A percentile compares a stretch with the other conserved stretches of the same genome.
These are phyloP conservation scores for Quercus engelmannii DNA, from an alignment of 306 rosid genomes.

Conservation along the genomic window DNA sequence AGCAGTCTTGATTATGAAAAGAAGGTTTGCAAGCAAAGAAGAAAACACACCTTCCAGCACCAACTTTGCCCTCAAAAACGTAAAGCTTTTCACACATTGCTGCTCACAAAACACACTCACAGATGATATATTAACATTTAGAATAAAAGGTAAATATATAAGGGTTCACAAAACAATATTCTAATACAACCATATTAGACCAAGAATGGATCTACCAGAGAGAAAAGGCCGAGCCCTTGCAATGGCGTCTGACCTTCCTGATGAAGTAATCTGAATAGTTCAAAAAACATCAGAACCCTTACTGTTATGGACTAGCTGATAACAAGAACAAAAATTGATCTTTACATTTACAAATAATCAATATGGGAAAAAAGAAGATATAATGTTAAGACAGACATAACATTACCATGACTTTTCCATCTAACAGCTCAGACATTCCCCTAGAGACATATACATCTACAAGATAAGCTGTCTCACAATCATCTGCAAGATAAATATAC, in stretches of 20 bases:
- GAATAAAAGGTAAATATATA: not conserved
- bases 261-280: conserved; percentile 54
- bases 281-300: conserved; percentile 26
- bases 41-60: conserved; percentile 73
- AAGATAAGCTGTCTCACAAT: conserved; percentile 36
- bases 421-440: conserved; percentile 60
- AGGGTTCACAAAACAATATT: conserved; percentile 6
- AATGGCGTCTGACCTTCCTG: conserved; percentile 74
- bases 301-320: conserved; percentile 12
- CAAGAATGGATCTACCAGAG: conserved; percentile 47
- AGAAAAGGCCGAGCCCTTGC: conserved; percentile 68
- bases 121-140: conserved; percentile 6
- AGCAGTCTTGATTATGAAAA: not conserved
- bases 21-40: conserved; percentile 25
- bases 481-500: conserved; percentile 50
- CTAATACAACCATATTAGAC: conserved; percentile 4
- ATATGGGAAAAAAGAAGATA: not conserved
- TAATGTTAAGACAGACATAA: conserved; percentile 17
- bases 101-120: conserved; percentile 37
- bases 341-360: conserved; percentile 8
- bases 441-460: conserved; percentile 60
- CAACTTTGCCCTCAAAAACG: conserved; percentile 83
- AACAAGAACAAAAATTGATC: conserved; percentile 3
- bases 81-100: conserved; percentile 86
- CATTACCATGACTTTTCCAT: conserved; percentile 68